A percentile compares a stretch with the other conserved stretches of the same genome.
Evolutionary conservation across 164 flowering plant species (phyloP).

Genomic region (Kingdonia uniflora): DNA sequence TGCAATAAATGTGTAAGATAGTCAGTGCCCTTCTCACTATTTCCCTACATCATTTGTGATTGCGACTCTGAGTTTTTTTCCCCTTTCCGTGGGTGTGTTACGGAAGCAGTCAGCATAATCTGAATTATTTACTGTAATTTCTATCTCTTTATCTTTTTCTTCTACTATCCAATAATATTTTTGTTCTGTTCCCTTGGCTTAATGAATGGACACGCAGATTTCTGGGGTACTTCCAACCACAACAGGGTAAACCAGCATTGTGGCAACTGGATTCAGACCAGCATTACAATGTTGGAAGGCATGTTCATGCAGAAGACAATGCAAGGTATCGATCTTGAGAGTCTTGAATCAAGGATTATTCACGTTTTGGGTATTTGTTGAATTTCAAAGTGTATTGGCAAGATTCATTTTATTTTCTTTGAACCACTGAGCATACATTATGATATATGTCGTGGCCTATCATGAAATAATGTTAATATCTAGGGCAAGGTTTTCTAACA

Average conservation of each 20-base stretch:
- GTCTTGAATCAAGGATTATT: background rate
- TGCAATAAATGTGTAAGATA: conserved; percentile 84
- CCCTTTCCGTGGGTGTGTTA: too few species aligned
- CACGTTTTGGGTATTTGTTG: too few species aligned
- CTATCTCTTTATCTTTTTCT: background rate
- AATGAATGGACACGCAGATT: conserved; percentile 48
- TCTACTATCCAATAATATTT: background rate
- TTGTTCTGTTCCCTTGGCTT: conserved; percentile 1
- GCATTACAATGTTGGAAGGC: conserved; percentile 48
- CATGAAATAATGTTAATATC: too few species aligned
- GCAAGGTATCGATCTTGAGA: conserved; percentile 40
- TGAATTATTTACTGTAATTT: too few species aligned
- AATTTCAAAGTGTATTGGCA: too few species aligned
- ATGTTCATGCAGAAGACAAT: conserved; percentile 28
- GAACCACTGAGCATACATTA: too few species aligned
- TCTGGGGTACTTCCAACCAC: conserved; percentile 86
- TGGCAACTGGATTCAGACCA: conserved; percentile 91
- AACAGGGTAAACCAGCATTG: conserved; percentile 63
- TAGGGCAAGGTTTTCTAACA: too few species aligned
- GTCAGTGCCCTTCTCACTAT: too few species aligned
- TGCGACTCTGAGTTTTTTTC: too few species aligned
- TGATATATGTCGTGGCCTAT: too few species aligned
- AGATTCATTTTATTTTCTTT: too few species aligned
- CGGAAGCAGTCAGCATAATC: too few species aligned
- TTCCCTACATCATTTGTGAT: background rate